These are phyloP conservation scores for Beauveria asiatica DNA, from an alignment of 2,329 filamentous ascomycete species.

Conservation along the genomic window DNA sequence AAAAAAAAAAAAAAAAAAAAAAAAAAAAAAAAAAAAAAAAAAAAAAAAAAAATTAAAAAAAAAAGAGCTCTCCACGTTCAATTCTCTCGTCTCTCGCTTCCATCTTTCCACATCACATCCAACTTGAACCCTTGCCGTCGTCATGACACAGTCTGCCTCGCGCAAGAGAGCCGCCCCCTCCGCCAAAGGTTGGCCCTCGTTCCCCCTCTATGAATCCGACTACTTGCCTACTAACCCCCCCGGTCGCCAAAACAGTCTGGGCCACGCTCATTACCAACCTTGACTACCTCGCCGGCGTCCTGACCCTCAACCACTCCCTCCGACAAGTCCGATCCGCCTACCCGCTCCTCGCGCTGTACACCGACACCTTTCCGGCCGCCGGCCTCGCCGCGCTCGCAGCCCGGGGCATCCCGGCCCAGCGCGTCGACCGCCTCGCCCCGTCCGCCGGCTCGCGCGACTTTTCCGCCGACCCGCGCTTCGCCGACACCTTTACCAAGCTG, in stretches of 20 bases:
- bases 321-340: conserved; percentile 57
- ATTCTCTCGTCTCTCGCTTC: too few relatives aligned
- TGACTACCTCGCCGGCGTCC: conserved; percentile 70
- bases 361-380: conserved; percentile 60
- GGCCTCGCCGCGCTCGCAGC: conserved; percentile 61
- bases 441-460: conserved; percentile 52
- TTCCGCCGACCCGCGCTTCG: conserved; percentile 72
- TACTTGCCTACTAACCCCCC: not conserved
- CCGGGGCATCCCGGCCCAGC: conserved; percentile 61
- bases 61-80: not conserved
- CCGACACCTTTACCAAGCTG: conserved; percentile 86
- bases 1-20: too few relatives aligned
- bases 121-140: not conserved
- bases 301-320: conserved; percentile 73
- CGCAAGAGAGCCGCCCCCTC: not conserved
- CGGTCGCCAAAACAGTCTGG: conserved; percentile 54
- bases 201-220: not conserved
- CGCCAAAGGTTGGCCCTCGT: not conserved
- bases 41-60: not conserved
- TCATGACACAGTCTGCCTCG: not conserved
- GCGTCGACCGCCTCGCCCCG: conserved; percentile 65
- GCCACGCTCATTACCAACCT: conserved; percentile 80
- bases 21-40: too few relatives aligned
- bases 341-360: conserved; percentile 76
- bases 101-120: not conserved